Evolutionary conservation across 169 alveolate genomes (phyloP).

Genomic region (Cyclospora cayetanensis): DNA sequence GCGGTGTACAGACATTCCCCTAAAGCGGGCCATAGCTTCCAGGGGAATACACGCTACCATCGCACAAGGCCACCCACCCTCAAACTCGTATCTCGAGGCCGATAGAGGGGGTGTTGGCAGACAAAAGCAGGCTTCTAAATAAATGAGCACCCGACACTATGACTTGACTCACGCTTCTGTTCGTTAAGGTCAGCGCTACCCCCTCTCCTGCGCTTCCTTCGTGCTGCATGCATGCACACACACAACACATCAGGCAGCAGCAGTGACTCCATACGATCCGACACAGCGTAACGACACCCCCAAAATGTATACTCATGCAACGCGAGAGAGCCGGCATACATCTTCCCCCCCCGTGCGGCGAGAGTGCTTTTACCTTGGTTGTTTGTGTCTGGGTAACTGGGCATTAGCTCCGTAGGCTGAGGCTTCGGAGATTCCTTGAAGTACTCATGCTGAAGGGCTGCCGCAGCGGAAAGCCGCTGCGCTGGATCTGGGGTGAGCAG

Average conservation of each 20-base stretch:
- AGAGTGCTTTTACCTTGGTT: slow-evolving; percentile 36
- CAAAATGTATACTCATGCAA: too few species aligned
- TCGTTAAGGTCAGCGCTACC: slow-evolving; percentile 28
- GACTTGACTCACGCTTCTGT: neutral
- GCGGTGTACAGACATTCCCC: neutral
- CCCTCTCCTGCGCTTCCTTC: slow-evolving; percentile 1
- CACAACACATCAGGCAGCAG: neutral
- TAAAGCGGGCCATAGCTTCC: too few species aligned
- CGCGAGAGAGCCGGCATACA: too few species aligned
- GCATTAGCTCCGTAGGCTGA: slow-evolving; percentile 66
- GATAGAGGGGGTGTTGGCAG: too few species aligned
- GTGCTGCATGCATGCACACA: slow-evolving; percentile 1
- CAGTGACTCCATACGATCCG: neutral
- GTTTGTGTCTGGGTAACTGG: slow-evolving; percentile 69
- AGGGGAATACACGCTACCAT: too few species aligned
- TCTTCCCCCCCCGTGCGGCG: too few species aligned
- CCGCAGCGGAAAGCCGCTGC: slow-evolving; percentile 58
- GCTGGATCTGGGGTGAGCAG: slow-evolving; percentile 30
- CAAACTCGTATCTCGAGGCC: too few species aligned
- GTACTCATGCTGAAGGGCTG: slow-evolving; percentile 61
- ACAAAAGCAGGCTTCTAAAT: neutral
- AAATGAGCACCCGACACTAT: neutral
- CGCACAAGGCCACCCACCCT: too few species aligned
- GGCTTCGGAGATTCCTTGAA: slow-evolving; percentile 60
- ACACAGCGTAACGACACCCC: neutral